These are phyloP conservation scores for Chrysopogon serrulatus DNA, from an alignment of 176 grass and related monocot genomes.

Conservation along the genomic window DNA sequence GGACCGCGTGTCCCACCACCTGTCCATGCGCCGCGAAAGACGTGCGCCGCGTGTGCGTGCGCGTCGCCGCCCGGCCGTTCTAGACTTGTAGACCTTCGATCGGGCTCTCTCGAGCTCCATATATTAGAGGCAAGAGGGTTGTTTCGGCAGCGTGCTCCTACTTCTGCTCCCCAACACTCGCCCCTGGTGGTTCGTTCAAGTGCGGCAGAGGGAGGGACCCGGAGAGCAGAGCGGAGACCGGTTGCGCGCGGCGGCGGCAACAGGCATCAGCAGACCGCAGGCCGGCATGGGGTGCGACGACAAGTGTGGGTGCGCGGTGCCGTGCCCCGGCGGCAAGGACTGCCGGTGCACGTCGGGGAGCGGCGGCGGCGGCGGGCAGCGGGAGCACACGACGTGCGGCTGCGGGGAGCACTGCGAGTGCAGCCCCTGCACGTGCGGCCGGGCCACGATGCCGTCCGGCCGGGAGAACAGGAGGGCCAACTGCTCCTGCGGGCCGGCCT, in stretches of 20 bases:
- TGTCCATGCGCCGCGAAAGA: background rate
- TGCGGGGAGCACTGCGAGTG: slow-evolving; percentile 63
- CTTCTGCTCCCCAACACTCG: background rate
- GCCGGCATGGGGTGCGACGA: slow-evolving; percentile 47
- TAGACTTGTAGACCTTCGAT: background rate
- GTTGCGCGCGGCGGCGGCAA: background rate
- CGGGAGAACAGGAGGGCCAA: slow-evolving; percentile 13
- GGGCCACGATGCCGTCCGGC: background rate
- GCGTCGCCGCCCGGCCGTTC: background rate
- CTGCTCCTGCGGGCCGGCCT: slow-evolving; percentile 43
- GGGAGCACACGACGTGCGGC: slow-evolving; percentile 44
- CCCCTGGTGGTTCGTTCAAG: background rate
- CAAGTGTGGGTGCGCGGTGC: slow-evolving; percentile 63
- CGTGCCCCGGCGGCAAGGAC: slow-evolving; percentile 43
- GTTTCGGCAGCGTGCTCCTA: no score
- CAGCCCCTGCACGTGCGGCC: slow-evolving; percentile 50
- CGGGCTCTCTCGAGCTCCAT: background rate
- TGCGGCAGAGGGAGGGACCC: background rate
- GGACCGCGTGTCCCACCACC: background rate
- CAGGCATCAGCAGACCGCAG: no score
- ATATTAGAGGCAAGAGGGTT: background rate
- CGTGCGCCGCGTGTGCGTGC: background rate
- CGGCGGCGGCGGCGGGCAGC: background rate
- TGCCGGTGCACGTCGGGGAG: slow-evolving; percentile 35
- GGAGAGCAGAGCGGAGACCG: no score